Evolutionary conservation across 345 rosid genomes (phyloP), one percentile per base, ranked within the genome.

Genomic region (Mallotus nudiflorus): DNA sequence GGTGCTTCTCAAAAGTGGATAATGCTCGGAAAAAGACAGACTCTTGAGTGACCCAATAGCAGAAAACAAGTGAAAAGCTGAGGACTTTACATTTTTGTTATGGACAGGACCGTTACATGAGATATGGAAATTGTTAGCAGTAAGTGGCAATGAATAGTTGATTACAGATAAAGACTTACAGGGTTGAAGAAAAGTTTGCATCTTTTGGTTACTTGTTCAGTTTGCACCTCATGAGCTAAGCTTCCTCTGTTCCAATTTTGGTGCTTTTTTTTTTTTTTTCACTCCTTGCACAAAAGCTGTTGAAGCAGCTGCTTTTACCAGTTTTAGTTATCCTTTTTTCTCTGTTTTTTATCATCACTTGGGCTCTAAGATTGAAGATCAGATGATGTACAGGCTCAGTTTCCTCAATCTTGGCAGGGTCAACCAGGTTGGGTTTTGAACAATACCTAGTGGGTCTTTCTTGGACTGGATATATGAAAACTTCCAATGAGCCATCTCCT

Each of bases 121-220:
- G 68, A 68, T 14, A 45, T 24, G 19, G 29, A 65, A 72, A 37
- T 14, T 48, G 52, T 20, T 14, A 3, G 53, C 15, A 12, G 3
- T 3, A 24, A 62, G 52, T 55, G 81, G 45, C 0, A 57, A 66
- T 1, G 81, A 73, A 77, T 68, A 66, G 51, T 53, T 62, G 71
- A 80, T 62, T n/a, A 78, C 40, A 35, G 59, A 60, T 44, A 80
- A 76, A 67, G 80, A 82, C 78, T 80, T 83, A 78, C 84, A 78
- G 75, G 86, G 81, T 48, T 74, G 91, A 71, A 81, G 77, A 65
- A 77, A 80, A 69, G 79, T 70, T 75, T 71, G 85, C 95, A 89
- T 89, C 72, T 68, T 79, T 68, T 50, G 68, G 79, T 85, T 82
- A 79, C 85, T 81, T 45, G 22, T 46, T 33, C 29, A 42, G 48